Evolutionary conservation across 257 asterid species (phyloP).

Genomic region (Plantago elongata): DNA sequence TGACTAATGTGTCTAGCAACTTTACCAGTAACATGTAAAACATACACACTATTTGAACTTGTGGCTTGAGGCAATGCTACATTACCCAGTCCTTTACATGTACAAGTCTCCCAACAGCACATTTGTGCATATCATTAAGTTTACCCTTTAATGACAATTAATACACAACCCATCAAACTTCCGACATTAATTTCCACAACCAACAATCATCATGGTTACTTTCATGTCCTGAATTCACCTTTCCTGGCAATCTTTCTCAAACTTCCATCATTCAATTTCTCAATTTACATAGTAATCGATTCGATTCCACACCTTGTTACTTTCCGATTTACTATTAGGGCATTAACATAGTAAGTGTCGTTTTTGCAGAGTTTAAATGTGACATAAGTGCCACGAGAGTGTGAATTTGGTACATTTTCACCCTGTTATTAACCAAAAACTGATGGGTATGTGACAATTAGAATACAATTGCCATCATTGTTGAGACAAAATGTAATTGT

Average conservation of each 20-base stretch:
- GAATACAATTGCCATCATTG: no score
- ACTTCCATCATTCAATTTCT: background rate
- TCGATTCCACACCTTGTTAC: conserved; percentile 13
- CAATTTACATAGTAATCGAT: conserved; percentile 9
- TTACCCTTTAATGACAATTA: conserved; percentile 11
- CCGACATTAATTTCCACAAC: conserved; percentile 2
- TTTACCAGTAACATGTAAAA: no score
- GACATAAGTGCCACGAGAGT: no score
- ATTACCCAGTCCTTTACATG: background rate
- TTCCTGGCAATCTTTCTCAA: background rate
- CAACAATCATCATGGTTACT: background rate
- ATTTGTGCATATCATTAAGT: conserved; percentile 4
- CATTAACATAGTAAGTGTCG: background rate
- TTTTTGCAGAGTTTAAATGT: no score
- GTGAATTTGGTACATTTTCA: no score
- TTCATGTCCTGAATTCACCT: background rate
- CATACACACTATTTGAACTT: no score
- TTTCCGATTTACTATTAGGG: conserved; percentile 9
- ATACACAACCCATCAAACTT: background rate
- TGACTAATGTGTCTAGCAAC: no score
- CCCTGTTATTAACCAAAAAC: no score
- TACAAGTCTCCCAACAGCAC: conserved; percentile 17
- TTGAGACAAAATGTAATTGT: no score
- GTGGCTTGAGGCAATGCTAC: background rate
- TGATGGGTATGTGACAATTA: no score